Base-by-base conservation (phyloP, 768 basidiomycete species). In the Amanita rubescens region DNA sequence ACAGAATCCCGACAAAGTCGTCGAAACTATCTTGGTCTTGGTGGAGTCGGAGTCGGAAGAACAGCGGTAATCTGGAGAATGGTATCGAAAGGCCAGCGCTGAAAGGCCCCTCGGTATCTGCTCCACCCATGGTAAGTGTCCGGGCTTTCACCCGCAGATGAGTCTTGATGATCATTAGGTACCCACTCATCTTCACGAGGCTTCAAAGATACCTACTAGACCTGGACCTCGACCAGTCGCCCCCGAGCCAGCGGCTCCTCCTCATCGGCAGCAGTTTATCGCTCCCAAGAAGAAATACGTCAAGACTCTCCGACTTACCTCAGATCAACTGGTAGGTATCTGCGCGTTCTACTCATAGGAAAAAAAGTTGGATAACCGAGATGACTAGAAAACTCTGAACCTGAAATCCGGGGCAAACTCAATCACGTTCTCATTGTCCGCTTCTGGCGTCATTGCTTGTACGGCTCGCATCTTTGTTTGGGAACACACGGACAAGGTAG, bases 381-480 rank as follows among this genome's bases (percentile, higher is more conserved):
- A 17, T 17, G 33, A 48, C 12, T 63, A 94, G 92, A 94, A 92
- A 89, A 74, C 78, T 9, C 75, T 98, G 22, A 77, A 89, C 45
- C 72, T 98, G 57, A 89, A 88, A 63, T 75, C 87, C 24, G 95
- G 96, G 3, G 76, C 92, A 1, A 99, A 99, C 62, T 78, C 86
- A 2, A 87, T 98, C 57, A 93, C 94, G 0, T 99, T 98, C 65
- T 94, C 94, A 0, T 79, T 97, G 37, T 90, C 90, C 11, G 79
- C 87, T 3, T 84, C 89, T 1, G 90, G 90, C 4, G 78, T 76
- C 1, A 80, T 89, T 1, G 90, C 87, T 3, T 95, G 94, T 55
- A 85, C 93, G 2, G 91, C 96, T 17, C 79, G 93, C 4, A 90
- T 99, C 56, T 99, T 99, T 60, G 76, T 98, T 20, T 98, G 94